Evolutionary conservation across 441 rosid genomes (phyloP), one percentile per base, ranked within the genome.

Genomic region (Flueggea neowawraea): DNA sequence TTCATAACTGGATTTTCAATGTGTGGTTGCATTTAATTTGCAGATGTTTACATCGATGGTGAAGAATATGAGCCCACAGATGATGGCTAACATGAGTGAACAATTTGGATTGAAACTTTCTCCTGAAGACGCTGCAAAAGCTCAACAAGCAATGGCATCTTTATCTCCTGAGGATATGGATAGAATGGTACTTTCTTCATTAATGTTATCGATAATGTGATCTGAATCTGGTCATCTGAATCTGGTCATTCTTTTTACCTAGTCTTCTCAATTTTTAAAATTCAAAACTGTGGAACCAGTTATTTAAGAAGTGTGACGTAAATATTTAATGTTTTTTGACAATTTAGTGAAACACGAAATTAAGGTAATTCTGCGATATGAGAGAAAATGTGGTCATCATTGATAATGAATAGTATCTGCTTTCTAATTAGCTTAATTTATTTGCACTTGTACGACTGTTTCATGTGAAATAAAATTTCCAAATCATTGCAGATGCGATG

Each of bases 71-170:
- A 91, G 83, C 62, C 97, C 99, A 33, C 97, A 91, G 39, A 91
- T 83, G 89, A 87, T 95, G 95, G 86, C 92, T 56, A 86, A 86
- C 84, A 87, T 91, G 96, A 79, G 99, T 10, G 87, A 89, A 72
- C 96, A 91, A 57, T 86, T 89, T 56, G 96, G 97, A 33, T 39
- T 87, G 63, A 88, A 89, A 70, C 87, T 91, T 45, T 83, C 97
- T 52, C 80, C 51, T 12, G 97, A 91, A 74, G 96, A 91, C 52
- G 96, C 99, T 16, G 94, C 76, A 31, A 91, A 76, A 77, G 95
- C 89, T 64, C 96, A 94, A 62, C 79, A 94, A 83, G 88, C 96
- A 58, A 89, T 94, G 96, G 74, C 96, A 51, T 86, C 94, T 73
- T 74, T 89, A 62, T 87, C 97, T 9, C 94, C 94, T 0, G 94